Evolutionary conservation across 2,329 filamentous ascomycete genomes (phyloP).

Genomic region (Fusarium sp.): DNA sequence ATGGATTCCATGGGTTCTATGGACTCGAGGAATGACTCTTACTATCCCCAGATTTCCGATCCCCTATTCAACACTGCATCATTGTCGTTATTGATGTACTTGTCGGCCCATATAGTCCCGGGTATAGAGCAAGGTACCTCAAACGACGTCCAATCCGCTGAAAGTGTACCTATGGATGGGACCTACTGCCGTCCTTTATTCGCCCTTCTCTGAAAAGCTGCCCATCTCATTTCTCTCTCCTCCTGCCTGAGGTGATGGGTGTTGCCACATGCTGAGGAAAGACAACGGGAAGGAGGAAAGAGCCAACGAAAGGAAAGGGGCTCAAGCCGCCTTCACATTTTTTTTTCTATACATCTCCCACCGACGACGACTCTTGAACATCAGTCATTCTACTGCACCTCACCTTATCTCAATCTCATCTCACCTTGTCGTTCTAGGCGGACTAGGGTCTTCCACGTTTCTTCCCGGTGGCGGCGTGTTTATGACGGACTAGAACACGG

Average conservation of each 20-base stretch:
- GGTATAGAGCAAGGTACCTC: neutral
- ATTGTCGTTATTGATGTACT: neutral
- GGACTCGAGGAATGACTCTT: neutral
- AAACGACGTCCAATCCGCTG: neutral
- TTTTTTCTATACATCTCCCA: neutral
- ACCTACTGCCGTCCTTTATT: neutral
- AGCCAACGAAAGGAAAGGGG: neutral
- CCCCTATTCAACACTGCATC: neutral
- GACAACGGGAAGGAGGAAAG: neutral
- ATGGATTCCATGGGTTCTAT: neutral
- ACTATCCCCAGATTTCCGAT: neutral
- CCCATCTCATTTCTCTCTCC: constrained; percentile 1
- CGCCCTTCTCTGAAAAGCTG: neutral
- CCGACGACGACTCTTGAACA: neutral
- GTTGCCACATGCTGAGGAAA: neutral
- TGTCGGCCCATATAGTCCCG: neutral
- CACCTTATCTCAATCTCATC: constrained; percentile 7
- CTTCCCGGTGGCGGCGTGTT: constrained; percentile 18
- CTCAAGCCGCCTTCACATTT: neutral
- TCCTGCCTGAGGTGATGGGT: neutral
- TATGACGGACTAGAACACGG: constrained; percentile 4
- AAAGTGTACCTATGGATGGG: neutral
- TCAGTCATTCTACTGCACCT: neutral
- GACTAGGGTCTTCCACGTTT: constrained; percentile 9
- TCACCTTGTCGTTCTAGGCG: neutral